phyloP scores from a whole-genome alignment of 495 filamentous ascomycete genomes.

The Ramalina intermedia region DNA sequence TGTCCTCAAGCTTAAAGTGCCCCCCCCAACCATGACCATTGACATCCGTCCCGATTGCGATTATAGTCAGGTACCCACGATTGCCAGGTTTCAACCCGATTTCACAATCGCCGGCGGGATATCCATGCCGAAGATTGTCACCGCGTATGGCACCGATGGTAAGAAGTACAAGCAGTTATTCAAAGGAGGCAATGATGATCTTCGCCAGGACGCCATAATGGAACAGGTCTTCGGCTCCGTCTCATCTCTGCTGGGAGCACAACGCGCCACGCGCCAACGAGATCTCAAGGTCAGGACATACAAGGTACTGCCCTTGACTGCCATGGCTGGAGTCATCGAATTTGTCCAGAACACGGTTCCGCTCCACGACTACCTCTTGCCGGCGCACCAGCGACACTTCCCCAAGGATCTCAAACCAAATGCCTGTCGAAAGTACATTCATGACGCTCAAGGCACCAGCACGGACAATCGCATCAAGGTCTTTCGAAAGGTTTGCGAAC shows the following conservation, averaged over 20 bases:
- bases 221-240: slow-evolving; percentile 98
- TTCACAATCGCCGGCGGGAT: slow-evolving; percentile 82
- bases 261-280: slow-evolving; percentile 73
- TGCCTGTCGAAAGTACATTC: slow-evolving; percentile 63
- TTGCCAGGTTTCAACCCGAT: slow-evolving; percentile 49
- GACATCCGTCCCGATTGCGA: slow-evolving; percentile 55
- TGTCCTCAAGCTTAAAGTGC: slow-evolving; percentile 41
- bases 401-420: slow-evolving; percentile 68
- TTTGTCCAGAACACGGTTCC: slow-evolving; percentile 89
- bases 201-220: slow-evolving; percentile 99
- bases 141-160: slow-evolving; percentile 62
- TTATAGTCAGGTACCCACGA: slow-evolving; percentile 60
- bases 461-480: slow-evolving; percentile 54
- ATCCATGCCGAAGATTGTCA: slow-evolving; percentile 83
- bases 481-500: slow-evolving; percentile 59
- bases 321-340: slow-evolving; percentile 83
- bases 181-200: slow-evolving; percentile 87
- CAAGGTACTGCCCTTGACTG: slow-evolving; percentile 81
- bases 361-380: slow-evolving; percentile 77
- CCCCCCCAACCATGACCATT: slow-evolving; percentile 81
- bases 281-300: slow-evolving; percentile 85
- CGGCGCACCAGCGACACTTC: slow-evolving; percentile 74
- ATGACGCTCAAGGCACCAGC: slow-evolving; percentile 49
- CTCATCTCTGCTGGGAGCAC: slow-evolving; percentile 69
- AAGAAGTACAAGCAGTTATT: slow-evolving; percentile 71